phyloP scores from a whole-genome alignment of 2,329 filamentous ascomycete species.

The Cladosporium sphaerospermum region DNA sequence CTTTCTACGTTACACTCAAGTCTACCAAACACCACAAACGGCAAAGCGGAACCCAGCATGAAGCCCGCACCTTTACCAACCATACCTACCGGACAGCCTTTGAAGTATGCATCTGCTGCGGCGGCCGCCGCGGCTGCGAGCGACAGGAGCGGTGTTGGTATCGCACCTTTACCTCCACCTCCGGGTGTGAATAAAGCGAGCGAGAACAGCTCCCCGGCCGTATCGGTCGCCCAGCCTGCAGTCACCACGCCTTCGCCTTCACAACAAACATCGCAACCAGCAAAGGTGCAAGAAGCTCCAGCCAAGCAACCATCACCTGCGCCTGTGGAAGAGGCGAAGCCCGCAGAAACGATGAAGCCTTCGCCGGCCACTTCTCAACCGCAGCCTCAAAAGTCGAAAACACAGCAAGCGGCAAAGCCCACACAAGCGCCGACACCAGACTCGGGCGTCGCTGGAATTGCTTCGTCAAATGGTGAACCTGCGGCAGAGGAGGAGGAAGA shows the following conservation, averaged over 20 bases:
- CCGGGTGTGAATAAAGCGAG: constrained; percentile 57
- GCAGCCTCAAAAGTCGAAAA: constrained; percentile 27
- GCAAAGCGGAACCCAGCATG: constrained; percentile 59
- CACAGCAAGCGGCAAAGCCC: constrained; percentile 12
- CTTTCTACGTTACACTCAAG: constrained; percentile 82
- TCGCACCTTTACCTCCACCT: constrained; percentile 86
- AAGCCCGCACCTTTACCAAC: constrained; percentile 86
- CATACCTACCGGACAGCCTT: constrained; percentile 76
- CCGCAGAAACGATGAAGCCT: constrained; percentile 21
- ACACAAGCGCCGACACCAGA: constrained; percentile 29
- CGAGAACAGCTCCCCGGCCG: constrained; percentile 51
- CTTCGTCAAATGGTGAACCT: constrained; percentile 47
- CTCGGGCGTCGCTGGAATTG: constrained; percentile 29
- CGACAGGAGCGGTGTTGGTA: constrained; percentile 82
- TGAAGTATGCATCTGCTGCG: constrained; percentile 95
- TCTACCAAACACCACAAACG: constrained; percentile 55
- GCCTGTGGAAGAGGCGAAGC: constrained; percentile 24
- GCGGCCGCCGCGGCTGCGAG: constrained; percentile 78
- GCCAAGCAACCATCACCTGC: constrained; percentile 24
- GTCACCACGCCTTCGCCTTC: constrained; percentile 32
- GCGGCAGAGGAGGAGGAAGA: constrained; percentile 50
- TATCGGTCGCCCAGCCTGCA: constrained; percentile 36
- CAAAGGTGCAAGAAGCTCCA: constrained; percentile 22
- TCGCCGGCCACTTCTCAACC: constrained; percentile 35
- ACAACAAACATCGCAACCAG: constrained; percentile 20